Evolutionary conservation across 2,329 filamentous ascomycete genomes (phyloP).

Genomic region (Pseudogymnoascus sp.): DNA sequence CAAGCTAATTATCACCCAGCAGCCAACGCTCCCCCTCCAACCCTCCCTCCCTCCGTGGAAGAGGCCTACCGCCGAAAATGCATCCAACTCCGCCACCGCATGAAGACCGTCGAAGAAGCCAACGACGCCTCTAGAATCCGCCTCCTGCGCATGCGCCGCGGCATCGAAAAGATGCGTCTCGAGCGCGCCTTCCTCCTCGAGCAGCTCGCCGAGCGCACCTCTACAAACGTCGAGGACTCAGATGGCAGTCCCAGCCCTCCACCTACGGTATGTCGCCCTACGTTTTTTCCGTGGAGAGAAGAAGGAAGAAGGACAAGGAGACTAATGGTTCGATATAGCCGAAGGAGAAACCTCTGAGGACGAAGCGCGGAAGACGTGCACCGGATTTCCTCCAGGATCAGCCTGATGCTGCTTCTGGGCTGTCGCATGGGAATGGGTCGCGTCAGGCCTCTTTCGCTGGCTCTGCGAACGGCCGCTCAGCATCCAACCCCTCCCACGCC

Average conservation of each 20-base stretch:
- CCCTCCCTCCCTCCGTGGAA: slow-evolving; percentile 82
- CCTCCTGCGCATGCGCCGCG: slow-evolving; percentile 71
- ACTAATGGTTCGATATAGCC: slow-evolving; percentile 42
- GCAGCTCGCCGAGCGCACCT: slow-evolving; percentile 67
- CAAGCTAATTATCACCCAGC: slow-evolving; percentile 10
- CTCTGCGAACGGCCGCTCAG: slow-evolving; percentile 41
- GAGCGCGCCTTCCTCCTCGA: slow-evolving; percentile 72
- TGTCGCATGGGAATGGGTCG: slow-evolving; percentile 42
- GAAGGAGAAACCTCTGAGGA: slow-evolving; percentile 69
- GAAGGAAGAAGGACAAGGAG: slow-evolving; percentile 13
- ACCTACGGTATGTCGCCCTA: slow-evolving; percentile 55
- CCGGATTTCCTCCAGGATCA: slow-evolving; percentile 36
- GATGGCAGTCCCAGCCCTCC: slow-evolving; percentile 75
- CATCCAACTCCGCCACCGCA: slow-evolving; percentile 84
- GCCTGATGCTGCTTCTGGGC: slow-evolving; percentile 34
- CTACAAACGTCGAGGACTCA: slow-evolving; percentile 68
- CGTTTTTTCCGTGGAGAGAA: neutral
- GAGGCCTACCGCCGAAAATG: slow-evolving; percentile 95
- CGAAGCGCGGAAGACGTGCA: slow-evolving; percentile 66
- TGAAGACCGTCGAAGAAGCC: slow-evolving; percentile 84
- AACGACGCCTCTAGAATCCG: slow-evolving; percentile 79
- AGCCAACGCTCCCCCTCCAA: slow-evolving; percentile 45
- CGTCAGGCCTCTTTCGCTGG: slow-evolving; percentile 35
- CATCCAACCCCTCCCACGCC: slow-evolving; percentile 42
- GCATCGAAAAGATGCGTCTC: slow-evolving; percentile 85